Evolutionary conservation across 257 asterid species (phyloP), one percentile per base, ranked within the genome.

Genomic region (Solanum pennellii): DNA sequence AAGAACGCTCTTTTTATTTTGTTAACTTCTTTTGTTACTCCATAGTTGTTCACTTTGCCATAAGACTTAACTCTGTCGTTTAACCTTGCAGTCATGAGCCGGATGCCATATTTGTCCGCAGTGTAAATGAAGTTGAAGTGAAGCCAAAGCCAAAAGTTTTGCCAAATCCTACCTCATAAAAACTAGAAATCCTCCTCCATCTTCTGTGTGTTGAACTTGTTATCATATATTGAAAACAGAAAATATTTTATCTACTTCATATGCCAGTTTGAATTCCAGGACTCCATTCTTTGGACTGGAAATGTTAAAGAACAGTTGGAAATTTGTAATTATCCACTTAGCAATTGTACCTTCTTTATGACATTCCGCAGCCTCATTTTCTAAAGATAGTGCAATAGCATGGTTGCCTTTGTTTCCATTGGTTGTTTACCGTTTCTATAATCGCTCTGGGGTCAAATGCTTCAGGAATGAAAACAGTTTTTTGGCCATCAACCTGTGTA

Each of bases 101-200:
- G 4, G 99, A 97, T 86, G 91, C 96, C 80, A 94, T 95, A 88
- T 93, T 91, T 47, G 94, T 97, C 29, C 98, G 99, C 25, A 92
- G 93, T 33, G 98, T 95, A 86, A 95, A 94, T 76, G 99, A 97
- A 94, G 98, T 97, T 18, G 99, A 95, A 92, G 98, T 94, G 71
- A 95, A 93, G 93, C 98, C 99, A 71, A 97, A 97, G 93, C 98
- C 98, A 4, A 97, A 93, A 90, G 87, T 92, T 86, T 85, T 92
- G 41, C 94, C 98, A 18, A 94, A 90, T 89, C 91, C 96, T 71
- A 87, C 92, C 80, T 14, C 95, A 59, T 95, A 91, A 96, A 68
- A 56, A 79, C 25, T 59, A n/a, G 59, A 76, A 49, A 21, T 74
- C 47, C 69, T 74, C 41, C 74, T 41, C 16, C 68, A 29, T 52